These are phyloP conservation scores for Castanea crenata DNA, from an alignment of 306 rosid species.

Conservation along the genomic window DNA sequence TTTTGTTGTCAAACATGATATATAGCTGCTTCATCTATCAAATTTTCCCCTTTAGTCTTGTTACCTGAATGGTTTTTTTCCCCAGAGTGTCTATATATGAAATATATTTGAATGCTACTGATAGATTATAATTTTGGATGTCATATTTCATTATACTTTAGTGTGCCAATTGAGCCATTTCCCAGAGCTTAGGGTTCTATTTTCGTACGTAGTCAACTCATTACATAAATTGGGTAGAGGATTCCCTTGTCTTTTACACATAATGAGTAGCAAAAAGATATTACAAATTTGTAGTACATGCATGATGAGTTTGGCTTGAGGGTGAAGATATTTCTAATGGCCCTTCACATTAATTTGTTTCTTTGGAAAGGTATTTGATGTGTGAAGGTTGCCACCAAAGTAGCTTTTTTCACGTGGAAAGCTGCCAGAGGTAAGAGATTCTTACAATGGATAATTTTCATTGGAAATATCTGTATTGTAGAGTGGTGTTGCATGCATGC, in stretches of 20 bases:
- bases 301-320: background rate
- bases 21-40: background rate
- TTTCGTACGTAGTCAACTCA: background rate
- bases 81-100: background rate
- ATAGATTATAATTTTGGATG: background rate
- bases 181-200: background rate
- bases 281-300: background rate
- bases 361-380: too few relatives aligned
- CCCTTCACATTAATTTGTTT: too few relatives aligned
- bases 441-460: too few relatives aligned
- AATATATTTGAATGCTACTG: background rate
- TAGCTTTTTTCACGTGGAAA: too few relatives aligned
- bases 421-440: too few relatives aligned
- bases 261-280: background rate
- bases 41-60: background rate
- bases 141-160: background rate
- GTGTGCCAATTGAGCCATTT: background rate
- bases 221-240: background rate
- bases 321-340: background rate
- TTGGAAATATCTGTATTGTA: too few relatives aligned
- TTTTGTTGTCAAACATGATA: background rate
- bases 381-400: too few relatives aligned
- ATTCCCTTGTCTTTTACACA: background rate
- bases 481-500: too few relatives aligned
- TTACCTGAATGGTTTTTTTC: background rate